Conservation (phyloP, 1,139 yeast species). For the Hemisphaericaspora xylanilytica region DNA sequence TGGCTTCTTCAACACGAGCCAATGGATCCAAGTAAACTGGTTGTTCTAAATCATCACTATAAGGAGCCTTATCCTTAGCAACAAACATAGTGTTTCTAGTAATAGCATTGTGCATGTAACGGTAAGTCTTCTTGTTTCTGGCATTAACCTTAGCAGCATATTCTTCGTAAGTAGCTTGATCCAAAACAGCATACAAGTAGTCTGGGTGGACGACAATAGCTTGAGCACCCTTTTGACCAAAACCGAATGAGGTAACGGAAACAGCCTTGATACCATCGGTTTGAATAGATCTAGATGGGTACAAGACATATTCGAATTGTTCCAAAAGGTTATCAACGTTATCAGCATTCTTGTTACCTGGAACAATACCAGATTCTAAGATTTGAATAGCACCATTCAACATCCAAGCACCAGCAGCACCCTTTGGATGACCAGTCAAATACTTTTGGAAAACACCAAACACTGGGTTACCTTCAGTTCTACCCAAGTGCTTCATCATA, state of each 20-base stretch:
- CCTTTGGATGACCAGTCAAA: slow-evolving; percentile 99
- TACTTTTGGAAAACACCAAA: slow-evolving; percentile 98
- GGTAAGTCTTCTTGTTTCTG: slow-evolving; percentile 88
- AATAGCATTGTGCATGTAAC: slow-evolving; percentile 95
- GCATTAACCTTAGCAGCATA: slow-evolving; percentile 70
- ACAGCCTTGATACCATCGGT: slow-evolving; percentile 98
- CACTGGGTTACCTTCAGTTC: slow-evolving; percentile 97
- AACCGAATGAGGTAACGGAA: slow-evolving; percentile 95
- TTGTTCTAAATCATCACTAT: slow-evolving; percentile 81
- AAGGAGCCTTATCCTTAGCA: slow-evolving; percentile 93
- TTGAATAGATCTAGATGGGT: slow-evolving; percentile 90
- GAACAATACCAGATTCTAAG: slow-evolving; percentile 88
- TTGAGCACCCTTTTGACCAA: slow-evolving; percentile 99
- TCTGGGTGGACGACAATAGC: slow-evolving; percentile 91
- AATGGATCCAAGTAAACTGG: slow-evolving; percentile 93
- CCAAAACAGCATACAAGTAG: slow-evolving; percentile 83
- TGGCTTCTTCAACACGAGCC: slow-evolving; percentile 68
- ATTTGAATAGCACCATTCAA: slow-evolving; percentile 96
- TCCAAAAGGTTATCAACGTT: slow-evolving; percentile 83
- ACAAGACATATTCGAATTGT: slow-evolving; percentile 82
- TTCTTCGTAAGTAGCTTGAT: slow-evolving; percentile 62
- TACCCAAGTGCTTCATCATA: slow-evolving; percentile 94
- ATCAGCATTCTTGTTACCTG: slow-evolving; percentile 99
- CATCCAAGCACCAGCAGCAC: slow-evolving; percentile 99
- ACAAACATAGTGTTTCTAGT: slow-evolving; percentile 88